These are phyloP conservation scores for Lepraria neglecta DNA, from an alignment of 495 filamentous ascomycete species.

Conservation along the genomic window DNA sequence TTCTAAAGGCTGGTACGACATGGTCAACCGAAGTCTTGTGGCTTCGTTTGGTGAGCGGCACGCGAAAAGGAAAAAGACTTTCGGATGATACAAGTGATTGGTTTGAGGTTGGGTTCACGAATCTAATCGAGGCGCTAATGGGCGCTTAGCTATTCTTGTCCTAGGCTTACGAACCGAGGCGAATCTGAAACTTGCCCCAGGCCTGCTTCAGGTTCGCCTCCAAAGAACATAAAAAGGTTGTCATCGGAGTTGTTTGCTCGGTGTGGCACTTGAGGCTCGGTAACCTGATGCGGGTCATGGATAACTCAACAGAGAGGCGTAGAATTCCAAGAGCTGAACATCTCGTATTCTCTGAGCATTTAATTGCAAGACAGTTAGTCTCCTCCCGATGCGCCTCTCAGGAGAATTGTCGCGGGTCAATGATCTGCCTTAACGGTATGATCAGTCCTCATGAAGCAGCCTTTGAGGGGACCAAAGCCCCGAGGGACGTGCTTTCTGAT, in stretches of 20 bases:
- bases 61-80: constrained; percentile 15
- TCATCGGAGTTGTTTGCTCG: too few species aligned
- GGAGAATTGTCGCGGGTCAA: constrained; percentile 12
- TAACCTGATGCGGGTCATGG: too few species aligned
- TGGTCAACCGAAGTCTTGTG: not conserved
- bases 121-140: constrained; percentile 17
- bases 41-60: constrained; percentile 16
- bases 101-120: constrained; percentile 5
- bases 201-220: constrained; percentile 13
- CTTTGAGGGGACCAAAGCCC: constrained; percentile 3
- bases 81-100: constrained; percentile 15
- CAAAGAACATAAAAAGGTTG: too few species aligned
- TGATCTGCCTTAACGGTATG: constrained; percentile 1
- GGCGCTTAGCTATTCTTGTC: constrained; percentile 4
- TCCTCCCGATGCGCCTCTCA: constrained; percentile 7
- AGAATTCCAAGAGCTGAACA: not conserved
- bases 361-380: not conserved
- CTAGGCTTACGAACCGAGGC: not conserved
- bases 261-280: too few species aligned
- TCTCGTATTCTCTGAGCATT: too few species aligned
- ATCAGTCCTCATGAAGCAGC: not conserved
- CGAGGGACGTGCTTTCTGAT: not conserved
- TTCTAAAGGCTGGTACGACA: not conserved
- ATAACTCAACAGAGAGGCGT: not conserved
- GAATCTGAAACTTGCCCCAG: constrained; percentile 3